phyloP scores from a whole-genome alignment of 176 grass and related monocot species.

The Oryza glumipatula region DNA sequence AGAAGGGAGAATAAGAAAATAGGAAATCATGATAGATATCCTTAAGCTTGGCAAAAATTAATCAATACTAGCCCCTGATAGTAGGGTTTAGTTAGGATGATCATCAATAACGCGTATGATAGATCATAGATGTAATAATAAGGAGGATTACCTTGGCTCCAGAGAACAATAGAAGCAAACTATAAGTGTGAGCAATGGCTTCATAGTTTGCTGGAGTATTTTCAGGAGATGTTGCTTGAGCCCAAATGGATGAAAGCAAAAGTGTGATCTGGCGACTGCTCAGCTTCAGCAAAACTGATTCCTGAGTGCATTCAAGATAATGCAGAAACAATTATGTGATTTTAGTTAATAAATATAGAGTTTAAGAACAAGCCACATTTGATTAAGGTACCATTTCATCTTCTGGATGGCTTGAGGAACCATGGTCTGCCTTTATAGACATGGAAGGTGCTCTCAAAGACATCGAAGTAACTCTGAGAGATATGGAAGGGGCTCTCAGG shows the following conservation, averaged over 20 bases:
- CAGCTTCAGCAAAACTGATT: slow-evolving; percentile 72
- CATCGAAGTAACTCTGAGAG: slow-evolving; percentile 51
- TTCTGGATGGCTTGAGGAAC: slow-evolving; percentile 48
- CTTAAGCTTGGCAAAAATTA: neutral
- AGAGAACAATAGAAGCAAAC: slow-evolving; percentile 86
- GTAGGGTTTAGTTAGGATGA: slow-evolving; percentile 20
- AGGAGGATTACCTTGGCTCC: slow-evolving; percentile 74
- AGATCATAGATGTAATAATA: neutral
- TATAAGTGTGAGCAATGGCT: slow-evolving; percentile 98
- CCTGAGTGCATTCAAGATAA: slow-evolving; percentile 65
- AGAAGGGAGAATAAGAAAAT: slow-evolving; percentile 38
- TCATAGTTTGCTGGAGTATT: slow-evolving; percentile 93
- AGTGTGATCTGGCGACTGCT: slow-evolving; percentile 89
- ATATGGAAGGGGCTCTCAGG: slow-evolving; percentile 51
- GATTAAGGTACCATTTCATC: slow-evolving; percentile 64
- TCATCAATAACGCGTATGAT: neutral
- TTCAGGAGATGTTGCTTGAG: slow-evolving; percentile 77
- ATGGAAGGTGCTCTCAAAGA: slow-evolving; percentile 55
- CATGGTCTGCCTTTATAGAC: slow-evolving; percentile 57
- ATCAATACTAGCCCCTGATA: neutral
- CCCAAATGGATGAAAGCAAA: slow-evolving; percentile 94
- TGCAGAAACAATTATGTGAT: slow-evolving; percentile 36
- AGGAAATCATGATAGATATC: slow-evolving; percentile 23
- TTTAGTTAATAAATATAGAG: slow-evolving; percentile 33
- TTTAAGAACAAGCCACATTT: slow-evolving; percentile 29